Evolutionary conservation across 768 basidiomycete species (phyloP).

Genomic region (Suillus sp.): DNA sequence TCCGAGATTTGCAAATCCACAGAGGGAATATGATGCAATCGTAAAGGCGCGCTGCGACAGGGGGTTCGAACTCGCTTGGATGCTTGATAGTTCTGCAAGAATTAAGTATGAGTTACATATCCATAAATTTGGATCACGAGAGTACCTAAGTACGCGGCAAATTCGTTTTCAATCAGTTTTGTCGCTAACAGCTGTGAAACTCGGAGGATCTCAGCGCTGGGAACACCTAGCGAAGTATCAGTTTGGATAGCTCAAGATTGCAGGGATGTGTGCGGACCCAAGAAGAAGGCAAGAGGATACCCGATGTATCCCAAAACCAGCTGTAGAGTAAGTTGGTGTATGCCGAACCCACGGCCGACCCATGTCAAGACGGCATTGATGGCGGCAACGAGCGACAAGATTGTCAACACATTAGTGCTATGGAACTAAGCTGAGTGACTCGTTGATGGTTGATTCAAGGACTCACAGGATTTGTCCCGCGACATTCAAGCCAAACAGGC

Average conservation of each 20-base stretch:
- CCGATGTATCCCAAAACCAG: constrained; percentile 85
- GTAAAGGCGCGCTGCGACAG: constrained; percentile 75
- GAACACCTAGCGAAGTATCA: constrained; percentile 53
- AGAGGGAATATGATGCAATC: constrained; percentile 85
- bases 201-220: constrained; percentile 75
- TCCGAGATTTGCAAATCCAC: constrained; percentile 88
- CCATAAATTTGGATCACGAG: background rate
- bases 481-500: constrained; percentile 80
- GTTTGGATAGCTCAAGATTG: background rate
- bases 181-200: constrained; percentile 83
- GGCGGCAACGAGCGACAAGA: constrained; percentile 77
- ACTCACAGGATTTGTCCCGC: constrained; percentile 85
- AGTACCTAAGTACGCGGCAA: constrained; percentile 64
- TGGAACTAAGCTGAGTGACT: constrained; percentile 14
- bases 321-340: constrained; percentile 79
- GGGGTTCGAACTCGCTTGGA: constrained; percentile 52
- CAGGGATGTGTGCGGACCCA: constrained; percentile 35
- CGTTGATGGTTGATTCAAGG: constrained; percentile 9
- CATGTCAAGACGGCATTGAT: constrained; percentile 88
- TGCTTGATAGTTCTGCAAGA: constrained; percentile 38
- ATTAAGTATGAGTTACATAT: background rate
- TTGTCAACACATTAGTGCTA: constrained; percentile 82
- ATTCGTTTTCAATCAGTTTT: constrained; percentile 88
- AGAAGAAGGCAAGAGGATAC: constrained; percentile 85
- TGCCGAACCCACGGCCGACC: constrained; percentile 86